phyloP scores from a whole-genome alignment of 1,139 yeast species.

The Lodderomyces oxycetoniae region DNA sequence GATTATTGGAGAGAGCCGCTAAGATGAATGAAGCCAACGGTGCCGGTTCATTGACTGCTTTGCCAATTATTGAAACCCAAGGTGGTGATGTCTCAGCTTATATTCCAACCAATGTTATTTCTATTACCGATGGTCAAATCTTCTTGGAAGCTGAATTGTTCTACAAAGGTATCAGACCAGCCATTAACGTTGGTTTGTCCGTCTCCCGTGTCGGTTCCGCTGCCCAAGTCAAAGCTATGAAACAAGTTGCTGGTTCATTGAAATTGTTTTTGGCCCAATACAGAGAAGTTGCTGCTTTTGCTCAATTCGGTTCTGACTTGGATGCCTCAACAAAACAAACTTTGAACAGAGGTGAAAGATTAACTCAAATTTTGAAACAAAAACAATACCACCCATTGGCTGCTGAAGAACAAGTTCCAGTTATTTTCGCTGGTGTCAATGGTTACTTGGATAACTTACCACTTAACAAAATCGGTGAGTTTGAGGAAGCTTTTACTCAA shows the following conservation, averaged over 20 bases:
- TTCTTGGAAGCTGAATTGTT: slow-evolving; percentile 99
- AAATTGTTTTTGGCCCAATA: slow-evolving; percentile 99
- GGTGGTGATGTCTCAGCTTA: slow-evolving; percentile 99
- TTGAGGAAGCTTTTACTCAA: slow-evolving; percentile 89
- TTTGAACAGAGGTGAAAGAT: slow-evolving; percentile 99
- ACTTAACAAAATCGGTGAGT: slow-evolving; percentile 82
- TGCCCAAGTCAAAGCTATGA: slow-evolving; percentile 99
- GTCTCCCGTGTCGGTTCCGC: slow-evolving; percentile 99
- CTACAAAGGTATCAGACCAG: slow-evolving; percentile 99
- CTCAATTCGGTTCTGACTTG: slow-evolving; percentile 99
- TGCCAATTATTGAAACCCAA: slow-evolving; percentile 96
- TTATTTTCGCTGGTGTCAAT: slow-evolving; percentile 98
- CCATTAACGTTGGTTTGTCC: slow-evolving; percentile 99
- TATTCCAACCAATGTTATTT: slow-evolving; percentile 95
- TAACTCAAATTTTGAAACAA: slow-evolving; percentile 98
- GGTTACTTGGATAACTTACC: slow-evolving; percentile 94
- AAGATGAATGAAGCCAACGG: slow-evolving; percentile 89
- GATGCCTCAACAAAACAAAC: slow-evolving; percentile 99
- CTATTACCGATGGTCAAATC: slow-evolving; percentile 96
- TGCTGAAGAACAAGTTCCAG: slow-evolving; percentile 99
- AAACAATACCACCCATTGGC: slow-evolving; percentile 95
- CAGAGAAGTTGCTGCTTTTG: slow-evolving; percentile 99
- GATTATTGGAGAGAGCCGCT: slow-evolving; percentile 96
- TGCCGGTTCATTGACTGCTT: slow-evolving; percentile 93
- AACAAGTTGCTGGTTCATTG: slow-evolving; percentile 99